Evolutionary conservation across 2,329 filamentous ascomycete genomes (phyloP), one percentile per base, ranked within the genome.

Genomic region (Trichophyton benhamiae): DNA sequence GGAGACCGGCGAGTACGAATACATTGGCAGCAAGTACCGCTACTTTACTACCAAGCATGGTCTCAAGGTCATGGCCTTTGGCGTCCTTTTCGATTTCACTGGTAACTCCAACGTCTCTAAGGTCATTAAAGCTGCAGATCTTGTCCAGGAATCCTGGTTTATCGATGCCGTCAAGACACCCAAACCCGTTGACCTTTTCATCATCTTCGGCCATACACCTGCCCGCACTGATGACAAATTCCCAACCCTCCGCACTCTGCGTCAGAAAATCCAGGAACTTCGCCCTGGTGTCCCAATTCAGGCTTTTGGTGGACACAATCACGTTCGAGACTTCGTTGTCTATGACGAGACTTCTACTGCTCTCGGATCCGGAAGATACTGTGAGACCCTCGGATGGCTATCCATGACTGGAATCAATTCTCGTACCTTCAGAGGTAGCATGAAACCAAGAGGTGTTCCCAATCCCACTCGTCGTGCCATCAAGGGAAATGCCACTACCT

Each of bases 311-410:
- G 84, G 84, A 8, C 84, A 87, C 71, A 80, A 76, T 42, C 84
- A 87, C 68, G 80, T 85, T 63, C 81, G 85, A 15, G 84, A 88
- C 68, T 85, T 86, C 68, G 78, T 78, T 17, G 80, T 86, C 1
- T 85, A 83, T 64, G 85, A 88, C 67, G 78, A 82, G 61, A 79
- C 78, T 66, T 80, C 82, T 4, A 83, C 84, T 3, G 83, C 79
- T 0, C 75, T 87, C 7, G 84, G 86, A 66, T 82, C 83, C 2
- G 84, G 83, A 4, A 78, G 83, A 59, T 87, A 87, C 71, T 87
- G 84, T 68, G 85, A 88, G 72, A 87, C 84, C 1, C 75, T 87
- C 0, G 85, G 85, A 25, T 88, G 83, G 82, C 69, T 86, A 22
- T 81, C 83, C n/a, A 80, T 87, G 73, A 80, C 78, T 58, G 84